Evolutionary conservation across 2,329 filamentous ascomycete species (phyloP), one percentile per base, ranked within the genome.

Genomic region (Aaosphaeria pasadenensis): DNA sequence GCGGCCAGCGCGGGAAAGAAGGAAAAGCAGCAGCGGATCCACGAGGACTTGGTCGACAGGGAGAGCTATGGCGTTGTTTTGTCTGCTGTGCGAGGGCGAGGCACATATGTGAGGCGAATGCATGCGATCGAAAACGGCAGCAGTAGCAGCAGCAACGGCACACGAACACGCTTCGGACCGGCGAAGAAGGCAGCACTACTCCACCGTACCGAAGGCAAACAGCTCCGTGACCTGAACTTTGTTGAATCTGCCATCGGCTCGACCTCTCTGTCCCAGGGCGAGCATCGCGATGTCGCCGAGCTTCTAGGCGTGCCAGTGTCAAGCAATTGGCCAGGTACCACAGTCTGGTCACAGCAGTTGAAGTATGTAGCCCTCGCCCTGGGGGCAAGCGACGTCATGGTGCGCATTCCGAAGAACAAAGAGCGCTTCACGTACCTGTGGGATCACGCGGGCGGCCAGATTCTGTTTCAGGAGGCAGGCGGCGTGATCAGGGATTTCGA

Each of bases 401-500:
- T 81, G 11, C 74, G 78, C 39, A 73, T 79, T 29, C 75, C 77
- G 6, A 67, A 67, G 45, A 70, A 71, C 4, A 54, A 64, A 31
- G 61, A 64, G 6, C 71, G 78, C 51, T 75, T 71, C 42, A 77
- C 75, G 1, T 73, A 74, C 48, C 67, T 79, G n/a, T 82, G 78
- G 78, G 79, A 82, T 59, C 79, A 82, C 61, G 76, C 76, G 1
- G 78, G 78, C 5, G 78, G 78, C 0, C 74, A 78, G 55, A 58
- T 81, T 29, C 70, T 82, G 39, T 76, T 71, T 46, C 62, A 74
- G 47, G 79, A 82, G 56, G 69, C 74, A 1, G 79, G 79, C 5
- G 76, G 75, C 6, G 64, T 70, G 43, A 72, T 82, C 28, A 76
- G 71, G 2, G 79, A 82, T 59, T 60, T 81, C 40, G 62, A 77